Base-by-base conservation (phyloP, 768 basidiomycete genomes). In the Termitomyces titanicus region DNA sequence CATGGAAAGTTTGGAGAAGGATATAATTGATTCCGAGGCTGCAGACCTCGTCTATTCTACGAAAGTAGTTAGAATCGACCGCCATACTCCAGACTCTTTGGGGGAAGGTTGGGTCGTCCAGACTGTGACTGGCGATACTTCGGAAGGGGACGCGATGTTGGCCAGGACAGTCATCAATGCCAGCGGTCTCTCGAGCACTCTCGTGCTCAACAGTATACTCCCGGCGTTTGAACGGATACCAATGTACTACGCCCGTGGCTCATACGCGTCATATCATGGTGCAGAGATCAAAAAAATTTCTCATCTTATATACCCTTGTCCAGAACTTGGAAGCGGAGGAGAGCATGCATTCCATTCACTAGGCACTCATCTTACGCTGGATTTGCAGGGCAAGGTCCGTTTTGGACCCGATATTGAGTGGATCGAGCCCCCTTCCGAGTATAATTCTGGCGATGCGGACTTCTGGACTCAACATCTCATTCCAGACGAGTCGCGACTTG, bases 361-460 rank as follows among this genome's bases (percentile, higher is more conserved):
- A 7, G 96, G 97, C 3, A 95, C 94, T 11, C 97, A 98, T 72
- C 76, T 98, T 24, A 94, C 93, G 25, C 72, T 98, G 40, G 92
- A 94, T 68, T 66, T 98, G 57, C 80, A 87, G 46, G 89, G 91
- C 0, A 88, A 89, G 57, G 80, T 98, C 50, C 82, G 84, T 29
- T 98, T 98, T 69, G 96, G 96, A 0, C 96, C 96, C 5, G 93
- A 98, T 65, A 78, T 97, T 15, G 88, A 97, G 66, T 92, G 91
- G 89, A 76, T 97, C 61, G 74, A 79, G 2, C 83, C 86, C 2
- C 79, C 80, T 24, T 64, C 68, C 18, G 67, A 68, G 24, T 66
- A 70, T 24, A 57, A 75, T 35, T 68, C 78, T 53, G 75, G 78
- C 18, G 80, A 82, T 33, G 71, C 76, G 1, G 88, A 94, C 58